Base-by-base conservation (phyloP, 23 red algal species). In the Gracilaria gracilis region DNA sequence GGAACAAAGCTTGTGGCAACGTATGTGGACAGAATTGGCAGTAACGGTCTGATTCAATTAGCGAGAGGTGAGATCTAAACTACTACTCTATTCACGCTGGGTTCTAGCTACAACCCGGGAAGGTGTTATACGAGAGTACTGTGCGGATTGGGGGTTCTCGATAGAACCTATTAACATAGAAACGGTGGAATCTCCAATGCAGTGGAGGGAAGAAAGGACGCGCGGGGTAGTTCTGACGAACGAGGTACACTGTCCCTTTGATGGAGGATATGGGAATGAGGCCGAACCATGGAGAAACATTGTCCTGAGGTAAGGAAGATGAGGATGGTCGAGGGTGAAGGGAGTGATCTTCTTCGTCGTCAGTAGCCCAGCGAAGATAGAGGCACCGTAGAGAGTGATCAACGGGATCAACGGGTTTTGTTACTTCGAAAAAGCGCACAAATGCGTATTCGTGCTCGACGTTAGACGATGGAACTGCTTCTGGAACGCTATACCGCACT, bases 171-270 rank as follows among this genome's bases (percentile, higher is more conserved):
- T 79, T 79, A 20, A 79, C 31, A 31, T 79, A 79, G 28, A 79
- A 7, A 50, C 14, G 39, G 24, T 17, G 74, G 74, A 13, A 46
- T 46, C 11, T 4, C 42, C 42, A 46, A 11, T 46, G 42, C 4
- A 46, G 42, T 4, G 42, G 42, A 46, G 19, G 34, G 23, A 79
- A 50, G 24, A 79, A 79, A 27, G 74, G 31, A 3, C 50, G 74
- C 27, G 74, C 74, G 4, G 74, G 74, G 74, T 54, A 79, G 74
- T 79, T 50, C 39, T 79, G 46, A 7, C 74, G 42, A 50, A 79
- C 39, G 1, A 79, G 4, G 16, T 79, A 38, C 3, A 79, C 20
- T 6, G 74, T 27, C 4, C 74, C 27, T 17, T 28, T 47, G 46
- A 79, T 57, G 3, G 74, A 15, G 50, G 74, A 54, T 7, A 57